A percentile compares a stretch with the other conserved stretches of the same genome.
These are phyloP conservation scores for Colletotrichum eleusines DNA, from an alignment of 2,329 filamentous ascomycete species.

Conservation along the genomic window DNA sequence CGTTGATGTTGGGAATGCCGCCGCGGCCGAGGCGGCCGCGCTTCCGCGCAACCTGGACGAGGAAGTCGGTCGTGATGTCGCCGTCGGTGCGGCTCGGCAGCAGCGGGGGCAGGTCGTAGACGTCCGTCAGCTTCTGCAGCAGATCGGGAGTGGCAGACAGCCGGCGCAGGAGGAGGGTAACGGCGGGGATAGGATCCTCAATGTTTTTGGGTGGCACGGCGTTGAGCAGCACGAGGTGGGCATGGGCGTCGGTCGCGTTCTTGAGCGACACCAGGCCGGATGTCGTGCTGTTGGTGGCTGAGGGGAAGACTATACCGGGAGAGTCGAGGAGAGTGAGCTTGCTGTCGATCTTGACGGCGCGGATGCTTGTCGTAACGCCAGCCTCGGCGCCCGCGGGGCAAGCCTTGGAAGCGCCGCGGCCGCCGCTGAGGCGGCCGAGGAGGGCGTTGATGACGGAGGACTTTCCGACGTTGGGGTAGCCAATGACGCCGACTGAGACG, in stretches of 20 bases:
- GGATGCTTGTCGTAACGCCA: constrained; percentile 89
- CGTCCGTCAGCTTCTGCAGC: constrained; percentile 80
- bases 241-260: constrained; percentile 78
- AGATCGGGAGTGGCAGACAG: constrained; percentile 80
- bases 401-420: constrained; percentile 70
- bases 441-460: constrained; percentile 97
- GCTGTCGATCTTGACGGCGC: constrained; percentile 93
- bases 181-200: constrained; percentile 89
- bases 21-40: constrained; percentile 89
- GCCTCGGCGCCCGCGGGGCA: constrained; percentile 93
- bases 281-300: constrained; percentile 58
- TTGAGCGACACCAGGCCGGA: constrained; percentile 64
- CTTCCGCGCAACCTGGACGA: constrained; percentile 95
- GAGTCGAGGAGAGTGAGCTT: constrained; percentile 95
- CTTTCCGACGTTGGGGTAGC: constrained; percentile 96
- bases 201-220: constrained; percentile 95
- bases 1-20: constrained; percentile 88
- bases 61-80: constrained; percentile 87
- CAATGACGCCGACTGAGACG: constrained; percentile 91
- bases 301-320: constrained; percentile 93
- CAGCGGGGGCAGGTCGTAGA: constrained; percentile 88
- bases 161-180: constrained; percentile 84
- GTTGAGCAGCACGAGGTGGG: constrained; percentile 88
- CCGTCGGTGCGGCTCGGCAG: constrained; percentile 74
- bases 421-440: constrained; percentile 79